These are phyloP conservation scores for Arachnomyces sp. DNA, from an alignment of 2,329 filamentous ascomycete genomes.

Conservation along the genomic window DNA sequence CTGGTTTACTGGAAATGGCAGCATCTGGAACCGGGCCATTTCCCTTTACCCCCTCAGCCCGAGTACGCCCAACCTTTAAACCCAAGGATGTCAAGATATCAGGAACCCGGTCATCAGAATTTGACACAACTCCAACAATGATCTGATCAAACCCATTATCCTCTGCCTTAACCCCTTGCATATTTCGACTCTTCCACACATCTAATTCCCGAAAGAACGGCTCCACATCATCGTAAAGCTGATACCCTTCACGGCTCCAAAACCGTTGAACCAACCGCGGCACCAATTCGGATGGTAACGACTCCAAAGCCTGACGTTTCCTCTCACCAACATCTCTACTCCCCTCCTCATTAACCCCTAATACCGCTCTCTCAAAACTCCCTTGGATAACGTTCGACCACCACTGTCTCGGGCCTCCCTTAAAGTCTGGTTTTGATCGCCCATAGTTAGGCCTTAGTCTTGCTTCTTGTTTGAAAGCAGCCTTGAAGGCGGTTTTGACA, in stretches of 20 bases:
- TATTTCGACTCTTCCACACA: constrained; percentile 12
- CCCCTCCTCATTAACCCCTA: constrained; percentile 12
- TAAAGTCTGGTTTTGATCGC: constrained; percentile 27
- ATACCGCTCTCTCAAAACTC: constrained; percentile 25
- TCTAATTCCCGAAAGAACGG: constrained; percentile 29
- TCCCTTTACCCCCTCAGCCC: constrained; percentile 26
- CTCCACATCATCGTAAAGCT: constrained; percentile 31
- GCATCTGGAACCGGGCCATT: too few species aligned
- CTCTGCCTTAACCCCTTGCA: constrained; percentile 8
- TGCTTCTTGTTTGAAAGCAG: constrained; percentile 30
- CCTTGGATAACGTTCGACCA: constrained; percentile 36
- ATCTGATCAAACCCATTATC: constrained; percentile 25
- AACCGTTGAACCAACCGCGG: constrained; percentile 31
- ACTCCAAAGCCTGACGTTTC: constrained; percentile 6
- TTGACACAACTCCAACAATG: constrained; percentile 36
- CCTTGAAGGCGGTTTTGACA: constrained; percentile 18
- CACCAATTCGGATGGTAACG: constrained; percentile 28
- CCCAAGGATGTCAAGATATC: constrained; percentile 33
- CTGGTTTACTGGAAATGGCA: neutral
- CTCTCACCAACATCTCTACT: constrained; percentile 4
- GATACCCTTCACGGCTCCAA: constrained; percentile 32
- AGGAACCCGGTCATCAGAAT: constrained; percentile 38
- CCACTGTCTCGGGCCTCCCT: constrained; percentile 35
- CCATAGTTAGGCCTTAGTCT: constrained; percentile 36
- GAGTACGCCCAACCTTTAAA: constrained; percentile 26